Percentiles rank a stretch among this genome's conserved stretches.
Conservation (phyloP, 805 yeast species). For the Huiozyma naganishii region DNA sequence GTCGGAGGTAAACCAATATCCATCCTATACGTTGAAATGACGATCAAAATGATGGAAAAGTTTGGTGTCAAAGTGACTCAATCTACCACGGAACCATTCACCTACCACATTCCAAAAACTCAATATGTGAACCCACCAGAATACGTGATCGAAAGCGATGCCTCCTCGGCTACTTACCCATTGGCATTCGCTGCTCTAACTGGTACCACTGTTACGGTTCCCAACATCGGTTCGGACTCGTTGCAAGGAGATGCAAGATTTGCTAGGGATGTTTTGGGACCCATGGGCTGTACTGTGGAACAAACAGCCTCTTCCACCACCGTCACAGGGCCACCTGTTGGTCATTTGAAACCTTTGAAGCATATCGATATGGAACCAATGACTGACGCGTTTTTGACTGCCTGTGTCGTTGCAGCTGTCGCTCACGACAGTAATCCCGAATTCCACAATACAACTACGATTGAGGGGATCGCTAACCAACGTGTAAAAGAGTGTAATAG, state of each 20-base stretch:
- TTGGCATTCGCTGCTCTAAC: slow-evolving; percentile 95
- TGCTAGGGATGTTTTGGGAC: slow-evolving; percentile 82
- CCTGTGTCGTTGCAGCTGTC: slow-evolving; percentile 93
- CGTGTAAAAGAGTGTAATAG: slow-evolving; percentile 96
- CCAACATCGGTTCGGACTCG: slow-evolving; percentile 85
- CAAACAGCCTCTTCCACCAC: slow-evolving; percentile 85
- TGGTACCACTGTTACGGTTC: slow-evolving; percentile 84
- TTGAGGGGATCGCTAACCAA: slow-evolving; percentile 94
- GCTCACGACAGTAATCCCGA: slow-evolving; percentile 44
- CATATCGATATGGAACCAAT: slow-evolving; percentile 96
- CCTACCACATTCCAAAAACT: slow-evolving; percentile 86
- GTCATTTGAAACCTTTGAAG: slow-evolving; percentile 55
- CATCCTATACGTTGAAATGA: slow-evolving; percentile 93
- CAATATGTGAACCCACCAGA: slow-evolving; percentile 68
- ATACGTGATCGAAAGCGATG: slow-evolving; percentile 91
- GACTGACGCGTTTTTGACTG: slow-evolving; percentile 98
- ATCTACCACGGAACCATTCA: slow-evolving; percentile 61
- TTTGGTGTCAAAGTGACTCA: slow-evolving; percentile 74
- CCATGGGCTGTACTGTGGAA: slow-evolving; percentile 88
- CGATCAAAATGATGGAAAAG: slow-evolving; percentile 84
- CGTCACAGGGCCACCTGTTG: slow-evolving; percentile 77
- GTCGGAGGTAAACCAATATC: slow-evolving; percentile 97
- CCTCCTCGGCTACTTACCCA: slow-evolving; percentile 96
- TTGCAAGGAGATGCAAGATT: slow-evolving; percentile 96
- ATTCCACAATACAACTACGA: slow-evolving; percentile 47